phyloP scores from a whole-genome alignment of 2,329 filamentous ascomycete genomes.

The Fusarium camptoceras region DNA sequence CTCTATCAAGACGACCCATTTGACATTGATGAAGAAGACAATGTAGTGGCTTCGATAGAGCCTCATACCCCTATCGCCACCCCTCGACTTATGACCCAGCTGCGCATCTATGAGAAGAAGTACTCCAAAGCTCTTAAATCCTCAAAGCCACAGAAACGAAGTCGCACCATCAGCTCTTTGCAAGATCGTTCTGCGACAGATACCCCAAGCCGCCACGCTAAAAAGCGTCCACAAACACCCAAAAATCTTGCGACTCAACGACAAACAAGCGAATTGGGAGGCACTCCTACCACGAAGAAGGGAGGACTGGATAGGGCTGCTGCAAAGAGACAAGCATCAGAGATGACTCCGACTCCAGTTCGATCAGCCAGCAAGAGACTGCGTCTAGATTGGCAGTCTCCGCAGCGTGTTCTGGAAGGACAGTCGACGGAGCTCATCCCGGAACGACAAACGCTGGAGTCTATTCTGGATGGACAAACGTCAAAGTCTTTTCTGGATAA shows the following conservation, averaged over 20 bases:
- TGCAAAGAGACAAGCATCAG: background rate
- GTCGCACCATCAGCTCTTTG: background rate
- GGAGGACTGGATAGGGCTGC: background rate
- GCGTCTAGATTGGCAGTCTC: background rate
- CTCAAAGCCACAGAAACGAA: fast-evolving
- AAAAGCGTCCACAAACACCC: background rate
- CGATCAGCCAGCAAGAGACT: fast-evolving
- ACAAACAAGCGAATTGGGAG: background rate
- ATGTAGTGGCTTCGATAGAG: background rate
- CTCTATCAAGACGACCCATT: background rate
- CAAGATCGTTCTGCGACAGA: background rate
- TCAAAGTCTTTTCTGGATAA: background rate
- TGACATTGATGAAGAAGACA: background rate
- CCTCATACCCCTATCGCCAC: background rate
- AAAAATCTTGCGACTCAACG: background rate
- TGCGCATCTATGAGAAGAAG: background rate
- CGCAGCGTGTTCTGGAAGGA: fast-evolving
- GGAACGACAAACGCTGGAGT: background rate
- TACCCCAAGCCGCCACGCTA: background rate
- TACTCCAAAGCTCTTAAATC: fast-evolving
- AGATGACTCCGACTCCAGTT: background rate
- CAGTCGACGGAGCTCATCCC: background rate
- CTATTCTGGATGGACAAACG: background rate
- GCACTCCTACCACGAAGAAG: background rate
- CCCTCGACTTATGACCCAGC: fast-evolving